These are phyloP conservation scores for Penicillium malachiteum DNA, from an alignment of 495 filamentous ascomycete species.

Conservation along the genomic window DNA sequence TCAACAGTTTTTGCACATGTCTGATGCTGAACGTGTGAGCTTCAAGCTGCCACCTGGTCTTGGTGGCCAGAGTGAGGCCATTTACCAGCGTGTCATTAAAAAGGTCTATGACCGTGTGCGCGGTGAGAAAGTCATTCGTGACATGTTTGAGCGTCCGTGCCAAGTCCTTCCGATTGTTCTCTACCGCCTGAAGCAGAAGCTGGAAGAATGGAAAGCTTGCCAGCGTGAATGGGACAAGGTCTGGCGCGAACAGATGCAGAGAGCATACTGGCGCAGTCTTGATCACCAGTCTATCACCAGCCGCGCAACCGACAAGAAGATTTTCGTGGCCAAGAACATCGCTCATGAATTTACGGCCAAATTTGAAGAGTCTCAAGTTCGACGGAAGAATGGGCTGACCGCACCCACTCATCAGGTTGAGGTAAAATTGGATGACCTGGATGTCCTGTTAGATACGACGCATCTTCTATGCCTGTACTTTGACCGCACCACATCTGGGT, in stretches of 20 bases:
- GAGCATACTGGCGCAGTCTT: constrained; percentile 90
- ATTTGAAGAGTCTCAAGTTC: constrained; percentile 76
- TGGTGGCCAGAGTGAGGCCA: constrained; percentile 90
- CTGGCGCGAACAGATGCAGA: constrained; percentile 90
- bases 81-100: constrained; percentile 94
- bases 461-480: constrained; percentile 76
- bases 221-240: constrained; percentile 99
- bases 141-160: constrained; percentile 78
- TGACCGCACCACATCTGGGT: constrained; percentile 64
- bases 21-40: constrained; percentile 61
- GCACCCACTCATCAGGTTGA: constrained; percentile 69
- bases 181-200: constrained; percentile 83
- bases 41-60: constrained; percentile 80
- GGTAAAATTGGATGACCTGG: constrained; percentile 70
- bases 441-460: constrained; percentile 77
- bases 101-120: constrained; percentile 93
- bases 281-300: constrained; percentile 91
- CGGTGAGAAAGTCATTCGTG: constrained; percentile 75
- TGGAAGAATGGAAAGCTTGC: constrained; percentile 94
- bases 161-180: constrained; percentile 84
- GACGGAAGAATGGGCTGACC: constrained; percentile 58
- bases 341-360: constrained; percentile 82
- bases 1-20: constrained; percentile 77
- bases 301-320: constrained; percentile 82
- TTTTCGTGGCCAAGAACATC: constrained; percentile 82